phyloP scores from a whole-genome alignment of 176 grass and related monocot genomes.

The Phyllostachys edulis region DNA sequence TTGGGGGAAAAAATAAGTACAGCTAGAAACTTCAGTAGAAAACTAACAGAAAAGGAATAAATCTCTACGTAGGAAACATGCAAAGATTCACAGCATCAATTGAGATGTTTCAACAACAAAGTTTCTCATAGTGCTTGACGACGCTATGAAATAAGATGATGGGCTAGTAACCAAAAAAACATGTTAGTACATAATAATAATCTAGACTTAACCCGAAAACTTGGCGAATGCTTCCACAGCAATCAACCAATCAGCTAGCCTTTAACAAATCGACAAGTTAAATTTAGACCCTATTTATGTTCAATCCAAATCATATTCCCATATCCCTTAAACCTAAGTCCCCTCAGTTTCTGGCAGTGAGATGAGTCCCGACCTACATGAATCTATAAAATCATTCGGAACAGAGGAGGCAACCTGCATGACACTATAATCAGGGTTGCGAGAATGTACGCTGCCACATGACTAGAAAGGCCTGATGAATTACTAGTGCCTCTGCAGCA shows the following conservation, averaged over 20 bases:
- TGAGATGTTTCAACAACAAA: slow-evolving; percentile 27
- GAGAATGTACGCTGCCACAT: background rate
- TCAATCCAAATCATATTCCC: background rate
- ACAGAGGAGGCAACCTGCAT: background rate
- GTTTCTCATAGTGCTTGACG: slow-evolving; percentile 2
- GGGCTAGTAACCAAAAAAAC: background rate
- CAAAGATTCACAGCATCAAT: slow-evolving; percentile 20
- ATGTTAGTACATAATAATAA: background rate
- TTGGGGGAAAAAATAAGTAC: background rate
- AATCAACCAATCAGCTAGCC: slow-evolving; percentile 21
- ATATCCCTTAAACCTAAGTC: background rate
- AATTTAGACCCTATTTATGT: slow-evolving; percentile 12
- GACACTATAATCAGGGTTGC: background rate
- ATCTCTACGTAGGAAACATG: slow-evolving; percentile 22
- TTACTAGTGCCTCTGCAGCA: background rate
- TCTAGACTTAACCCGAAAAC: background rate
- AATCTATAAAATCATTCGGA: slow-evolving; percentile 1
- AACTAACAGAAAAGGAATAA: slow-evolving; percentile 10
- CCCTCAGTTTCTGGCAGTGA: background rate
- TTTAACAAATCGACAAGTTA: slow-evolving; percentile 29
- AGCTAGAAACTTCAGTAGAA: slow-evolving; percentile 9
- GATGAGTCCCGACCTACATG: background rate
- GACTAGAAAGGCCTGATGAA: background rate
- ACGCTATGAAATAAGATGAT: background rate
- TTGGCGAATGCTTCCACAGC: background rate